phyloP scores from a whole-genome alignment of 495 filamentous ascomycete genomes.

The Trichocladium uniseriatum region DNA sequence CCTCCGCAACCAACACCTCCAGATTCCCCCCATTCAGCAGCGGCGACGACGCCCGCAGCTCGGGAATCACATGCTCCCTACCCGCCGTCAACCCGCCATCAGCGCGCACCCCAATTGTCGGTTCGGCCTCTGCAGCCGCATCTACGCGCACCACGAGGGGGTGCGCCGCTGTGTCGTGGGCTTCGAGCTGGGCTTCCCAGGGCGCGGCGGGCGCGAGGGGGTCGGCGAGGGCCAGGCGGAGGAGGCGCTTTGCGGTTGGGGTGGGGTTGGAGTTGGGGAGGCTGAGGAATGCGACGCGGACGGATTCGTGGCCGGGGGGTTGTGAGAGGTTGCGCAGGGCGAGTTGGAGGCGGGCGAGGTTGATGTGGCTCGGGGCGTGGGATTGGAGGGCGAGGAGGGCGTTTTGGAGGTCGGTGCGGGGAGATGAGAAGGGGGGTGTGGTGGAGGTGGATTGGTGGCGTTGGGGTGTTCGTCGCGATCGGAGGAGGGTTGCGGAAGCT shows the following conservation, averaged over 20 bases:
- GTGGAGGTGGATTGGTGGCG: slow-evolving; percentile 18
- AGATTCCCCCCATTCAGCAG: slow-evolving; percentile 58
- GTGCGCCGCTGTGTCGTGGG: slow-evolving; percentile 29
- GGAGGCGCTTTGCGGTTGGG: slow-evolving; percentile 46
- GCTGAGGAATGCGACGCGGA: slow-evolving; percentile 58
- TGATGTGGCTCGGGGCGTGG: slow-evolving; percentile 54
- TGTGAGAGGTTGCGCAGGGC: slow-evolving; percentile 69
- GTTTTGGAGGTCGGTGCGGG: slow-evolving; percentile 48
- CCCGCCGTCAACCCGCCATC: slow-evolving; percentile 16
- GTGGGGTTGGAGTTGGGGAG: slow-evolving; percentile 14
- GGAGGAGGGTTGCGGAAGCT: not conserved
- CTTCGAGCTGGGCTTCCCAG: slow-evolving; percentile 64
- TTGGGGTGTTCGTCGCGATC: not conserved
- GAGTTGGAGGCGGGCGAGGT: slow-evolving; percentile 68
- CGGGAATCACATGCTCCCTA: slow-evolving; percentile 32
- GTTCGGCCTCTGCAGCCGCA: not conserved
- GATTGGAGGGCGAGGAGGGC: slow-evolving; percentile 54
- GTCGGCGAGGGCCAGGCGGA: slow-evolving; percentile 67
- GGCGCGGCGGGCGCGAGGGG: slow-evolving; percentile 52
- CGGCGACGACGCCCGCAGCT: slow-evolving; percentile 54
- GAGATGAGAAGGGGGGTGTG: slow-evolving; percentile 22
- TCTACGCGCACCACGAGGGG: slow-evolving; percentile 41
- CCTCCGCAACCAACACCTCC: slow-evolving; percentile 65
- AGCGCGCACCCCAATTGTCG: too few species aligned
- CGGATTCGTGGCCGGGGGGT: slow-evolving; percentile 47